phyloP scores from a whole-genome alignment of 345 rosid species.

The Geranium rotundifolium region DNA sequence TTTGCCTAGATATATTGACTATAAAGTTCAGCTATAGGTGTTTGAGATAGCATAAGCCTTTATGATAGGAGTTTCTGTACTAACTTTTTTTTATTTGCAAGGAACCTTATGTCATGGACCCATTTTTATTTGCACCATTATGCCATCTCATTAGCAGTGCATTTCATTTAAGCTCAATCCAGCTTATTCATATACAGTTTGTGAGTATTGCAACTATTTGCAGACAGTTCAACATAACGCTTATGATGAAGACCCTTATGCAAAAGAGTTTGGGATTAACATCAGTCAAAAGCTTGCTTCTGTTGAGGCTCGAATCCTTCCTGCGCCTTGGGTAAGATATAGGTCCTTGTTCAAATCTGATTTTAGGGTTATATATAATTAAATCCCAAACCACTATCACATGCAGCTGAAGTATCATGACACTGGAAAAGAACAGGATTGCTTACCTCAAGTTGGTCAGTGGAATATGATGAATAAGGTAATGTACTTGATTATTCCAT shows the following conservation, averaged over 20 bases:
- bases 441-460: constrained; percentile 89
- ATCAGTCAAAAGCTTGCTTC: constrained; percentile 79
- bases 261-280: constrained; percentile 91
- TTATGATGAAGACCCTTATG: constrained; percentile 63
- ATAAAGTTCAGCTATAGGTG: no score
- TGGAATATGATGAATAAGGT: constrained; percentile 99
- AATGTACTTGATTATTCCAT: neutral
- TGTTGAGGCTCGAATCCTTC: constrained; percentile 93
- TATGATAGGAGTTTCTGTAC: no score
- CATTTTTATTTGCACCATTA: neutral
- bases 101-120: no score
- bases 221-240: constrained; percentile 81
- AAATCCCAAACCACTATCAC: neutral
- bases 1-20: no score
- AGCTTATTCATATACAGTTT: neutral
- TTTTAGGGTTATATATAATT: neutral
- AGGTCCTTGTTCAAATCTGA: neutral
- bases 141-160: neutral
- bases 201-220: neutral
- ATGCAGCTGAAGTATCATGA: constrained; percentile 92
- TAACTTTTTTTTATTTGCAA: no score
- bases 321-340: constrained; percentile 76
- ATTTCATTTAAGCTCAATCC: neutral
- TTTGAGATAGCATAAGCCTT: no score
- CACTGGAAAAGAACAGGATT: constrained; percentile 74